phyloP scores from a whole-genome alignment of 2,329 filamentous ascomycete species.

The Albifimbria verrucaria region DNA sequence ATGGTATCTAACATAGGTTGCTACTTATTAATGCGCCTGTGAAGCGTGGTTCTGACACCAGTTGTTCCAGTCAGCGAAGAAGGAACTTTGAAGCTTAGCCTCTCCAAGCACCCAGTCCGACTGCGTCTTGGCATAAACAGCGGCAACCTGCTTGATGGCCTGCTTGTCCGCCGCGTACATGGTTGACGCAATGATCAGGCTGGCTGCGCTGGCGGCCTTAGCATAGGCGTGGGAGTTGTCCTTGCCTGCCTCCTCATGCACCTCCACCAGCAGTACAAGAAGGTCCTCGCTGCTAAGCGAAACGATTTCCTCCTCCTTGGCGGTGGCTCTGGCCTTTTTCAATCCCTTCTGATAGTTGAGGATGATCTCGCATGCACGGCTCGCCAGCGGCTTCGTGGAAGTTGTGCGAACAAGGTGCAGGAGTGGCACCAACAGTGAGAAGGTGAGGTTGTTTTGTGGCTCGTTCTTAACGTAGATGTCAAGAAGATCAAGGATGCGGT shows the following conservation, averaged over 20 bases:
- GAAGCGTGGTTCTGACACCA: slow-evolving; percentile 59
- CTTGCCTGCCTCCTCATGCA: slow-evolving; percentile 66
- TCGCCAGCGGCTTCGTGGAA: slow-evolving; percentile 69
- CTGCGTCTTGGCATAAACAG: slow-evolving; percentile 63
- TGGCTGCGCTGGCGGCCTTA: slow-evolving; percentile 70
- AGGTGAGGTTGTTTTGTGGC: slow-evolving; percentile 62
- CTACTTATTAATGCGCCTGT: slow-evolving; percentile 23
- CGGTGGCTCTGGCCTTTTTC: slow-evolving; percentile 50
- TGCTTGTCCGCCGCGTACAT: slow-evolving; percentile 53
- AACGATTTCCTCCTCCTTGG: slow-evolving; percentile 35
- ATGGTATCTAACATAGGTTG: slow-evolving; percentile 3
- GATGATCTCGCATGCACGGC: slow-evolving; percentile 70
- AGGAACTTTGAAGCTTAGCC: slow-evolving; percentile 58
- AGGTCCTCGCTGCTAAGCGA: slow-evolving; percentile 42
- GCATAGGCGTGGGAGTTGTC: slow-evolving; percentile 68
- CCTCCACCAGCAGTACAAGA: slow-evolving; percentile 56
- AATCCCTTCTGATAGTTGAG: slow-evolving; percentile 67
- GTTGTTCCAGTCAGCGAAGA: slow-evolving; percentile 72
- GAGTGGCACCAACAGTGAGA: slow-evolving; percentile 71
- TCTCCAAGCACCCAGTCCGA: slow-evolving; percentile 53
- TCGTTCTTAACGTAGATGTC: slow-evolving; percentile 82
- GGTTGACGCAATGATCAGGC: slow-evolving; percentile 62
- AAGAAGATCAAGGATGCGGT: slow-evolving; percentile 83
- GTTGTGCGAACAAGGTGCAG: slow-evolving; percentile 76
- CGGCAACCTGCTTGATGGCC: slow-evolving; percentile 52